A percentile compares a stretch with the other conserved stretches of the same genome.
phyloP scores from a whole-genome alignment of 78 protist genomes.

The Speleostelium caveatum region DNA sequence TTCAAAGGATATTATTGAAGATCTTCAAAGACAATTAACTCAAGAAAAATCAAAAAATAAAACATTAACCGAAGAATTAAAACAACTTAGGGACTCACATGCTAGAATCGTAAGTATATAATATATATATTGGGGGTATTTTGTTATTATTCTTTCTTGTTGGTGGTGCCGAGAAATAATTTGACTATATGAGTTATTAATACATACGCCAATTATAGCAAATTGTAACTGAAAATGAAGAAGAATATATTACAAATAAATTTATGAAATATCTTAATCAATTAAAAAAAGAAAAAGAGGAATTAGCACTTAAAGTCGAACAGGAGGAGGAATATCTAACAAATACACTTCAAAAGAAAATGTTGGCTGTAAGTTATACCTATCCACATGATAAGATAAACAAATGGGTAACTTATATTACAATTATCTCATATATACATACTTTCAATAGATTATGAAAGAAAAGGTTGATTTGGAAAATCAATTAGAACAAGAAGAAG shows the following conservation, averaged over 20 bases:
- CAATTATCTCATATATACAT: neutral
- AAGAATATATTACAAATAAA: conserved; percentile 85
- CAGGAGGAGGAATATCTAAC: conserved; percentile 86
- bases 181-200: neutral
- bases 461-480: conserved; percentile 89
- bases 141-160: neutral
- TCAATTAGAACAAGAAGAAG: conserved; percentile 89
- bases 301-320: conserved; percentile 83
- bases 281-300: conserved; percentile 80
- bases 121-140: neutral
- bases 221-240: conserved; percentile 84
- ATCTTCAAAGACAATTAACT: conserved; percentile 39
- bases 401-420: neutral
- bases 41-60: conserved; percentile 32
- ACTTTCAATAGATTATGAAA: conserved; percentile 61
- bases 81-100: conserved; percentile 51
- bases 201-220: conserved; percentile 16
- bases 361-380: conserved; percentile 44
- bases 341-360: conserved; percentile 82
- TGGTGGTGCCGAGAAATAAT: neutral
- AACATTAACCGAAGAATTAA: conserved; percentile 37
- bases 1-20: conserved; percentile 57
- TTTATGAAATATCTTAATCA: conserved; percentile 83
- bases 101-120: conserved; percentile 60
- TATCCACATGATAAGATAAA: neutral